Base-by-base conservation (phyloP, 1,284 basidiomycete genomes). In the Rhodotorula sp. region DNA sequence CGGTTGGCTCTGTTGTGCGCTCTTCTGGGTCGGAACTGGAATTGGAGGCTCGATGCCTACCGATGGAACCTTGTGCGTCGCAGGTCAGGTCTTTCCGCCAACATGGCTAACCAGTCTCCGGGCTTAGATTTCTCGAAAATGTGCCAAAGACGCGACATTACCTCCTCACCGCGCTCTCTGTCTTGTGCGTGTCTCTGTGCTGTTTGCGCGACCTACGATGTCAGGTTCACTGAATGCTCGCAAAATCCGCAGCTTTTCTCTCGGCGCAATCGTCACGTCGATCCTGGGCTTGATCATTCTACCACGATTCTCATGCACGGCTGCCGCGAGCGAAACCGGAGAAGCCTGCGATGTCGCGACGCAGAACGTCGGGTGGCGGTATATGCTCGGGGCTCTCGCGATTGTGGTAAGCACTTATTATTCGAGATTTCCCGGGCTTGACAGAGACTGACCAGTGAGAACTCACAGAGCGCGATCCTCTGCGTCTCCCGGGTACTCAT, bases 81-180 rank as follows among this genome's bases (percentile, higher is more conserved):
- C n/a, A 51, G n/a, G n/a, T 26, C 20, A 14, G 10, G 39, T 15
- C 47, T 29, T 15, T n/a, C 34, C 20, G 8, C 4, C 10, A 39
- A 26, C 8, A 29, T 10, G 29, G 23, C 49, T 56, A 23, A 39
- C 34, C 14, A 23, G 3, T 31, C 21, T 47, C 7, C 14, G 16
- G 47, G 4, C 60, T 20, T 18, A 71, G 69, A 0, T 88, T 98
- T 64, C 86, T 97, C 6, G 96, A 99, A 81, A 94, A 97, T 78
- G 89, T 97, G 83, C 96, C 96, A 0, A 88, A 90, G 76, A 87
- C 88, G 26, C 94, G 94, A 78, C 90, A 95, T 79, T 95, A 95
- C 80, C 88, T 97, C 49, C 89, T 98, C 62, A 98, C 95, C 0
- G 91, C 91, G 0, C 86, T 98, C n/a, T 96, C 93, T 8, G 88